phyloP scores from a whole-genome alignment of 768 basidiomycete genomes.

The Tephrocybe sp. region DNA sequence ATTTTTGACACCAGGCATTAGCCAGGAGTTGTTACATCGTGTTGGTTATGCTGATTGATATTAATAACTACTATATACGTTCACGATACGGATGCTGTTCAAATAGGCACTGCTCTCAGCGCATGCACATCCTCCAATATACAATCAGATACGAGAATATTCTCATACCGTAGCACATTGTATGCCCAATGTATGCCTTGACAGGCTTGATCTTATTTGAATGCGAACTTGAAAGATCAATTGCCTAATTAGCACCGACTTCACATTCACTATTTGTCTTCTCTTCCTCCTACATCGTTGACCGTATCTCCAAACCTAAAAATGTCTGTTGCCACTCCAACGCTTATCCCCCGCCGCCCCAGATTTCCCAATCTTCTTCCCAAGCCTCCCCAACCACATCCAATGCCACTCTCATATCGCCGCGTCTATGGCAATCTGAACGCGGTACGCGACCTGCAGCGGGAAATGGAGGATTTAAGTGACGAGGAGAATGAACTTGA shows the following conservation, averaged over 20 bases:
- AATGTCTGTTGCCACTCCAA: slow-evolving; percentile 61
- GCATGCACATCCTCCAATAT: too few species aligned
- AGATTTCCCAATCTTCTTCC: slow-evolving; percentile 68
- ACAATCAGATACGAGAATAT: too few species aligned
- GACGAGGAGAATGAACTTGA: slow-evolving; percentile 85
- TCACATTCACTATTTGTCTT: neutral
- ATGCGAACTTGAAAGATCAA: too few species aligned
- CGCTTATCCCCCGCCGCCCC: slow-evolving; percentile 63
- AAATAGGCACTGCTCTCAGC: too few species aligned
- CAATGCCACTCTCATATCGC: slow-evolving; percentile 52
- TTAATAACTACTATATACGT: too few species aligned
- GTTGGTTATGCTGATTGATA: too few species aligned
- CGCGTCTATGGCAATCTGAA: slow-evolving; percentile 58
- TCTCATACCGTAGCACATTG: too few species aligned
- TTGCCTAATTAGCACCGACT: too few species aligned
- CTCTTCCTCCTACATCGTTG: neutral
- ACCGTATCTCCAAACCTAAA: neutral
- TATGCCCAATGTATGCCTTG: too few species aligned
- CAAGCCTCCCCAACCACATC: slow-evolving; percentile 61
- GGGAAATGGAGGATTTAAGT: slow-evolving; percentile 80
- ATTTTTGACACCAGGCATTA: too few species aligned
- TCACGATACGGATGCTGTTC: too few species aligned
- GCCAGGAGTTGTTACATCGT: too few species aligned
- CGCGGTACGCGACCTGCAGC: slow-evolving; percentile 61
- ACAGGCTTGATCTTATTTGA: neutral